Evolutionary conservation across 1,284 basidiomycete genomes (phyloP).

Genomic region (Erythrobasidium hasegawianum): DNA sequence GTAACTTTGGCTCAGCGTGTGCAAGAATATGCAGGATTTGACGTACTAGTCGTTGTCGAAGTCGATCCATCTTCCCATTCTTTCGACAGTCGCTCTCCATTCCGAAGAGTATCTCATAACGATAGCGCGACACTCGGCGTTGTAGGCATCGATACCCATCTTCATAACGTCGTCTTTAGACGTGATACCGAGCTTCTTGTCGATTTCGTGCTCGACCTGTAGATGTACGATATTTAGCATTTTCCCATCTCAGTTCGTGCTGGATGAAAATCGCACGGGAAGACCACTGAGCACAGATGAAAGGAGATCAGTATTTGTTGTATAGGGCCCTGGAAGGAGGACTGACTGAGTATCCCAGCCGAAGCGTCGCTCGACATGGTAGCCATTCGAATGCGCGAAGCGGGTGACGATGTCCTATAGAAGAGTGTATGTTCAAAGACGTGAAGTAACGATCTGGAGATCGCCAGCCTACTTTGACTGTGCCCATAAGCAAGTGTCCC

Average conservation of each 20-base stretch:
- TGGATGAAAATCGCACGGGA: background rate
- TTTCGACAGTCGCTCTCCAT: slow-evolving; percentile 91
- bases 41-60: slow-evolving; percentile 87
- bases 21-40: background rate
- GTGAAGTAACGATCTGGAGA: no score
- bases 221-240: slow-evolving; percentile 57
- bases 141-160: slow-evolving; percentile 97
- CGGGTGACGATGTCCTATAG: slow-evolving; percentile 45
- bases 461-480: slow-evolving; percentile 80
- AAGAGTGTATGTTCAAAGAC: no score
- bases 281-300: slow-evolving; percentile 7
- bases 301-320: background rate
- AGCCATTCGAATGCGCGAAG: slow-evolving; percentile 80
- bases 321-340: background rate
- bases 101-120: slow-evolving; percentile 96
- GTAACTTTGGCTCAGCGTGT: background rate
- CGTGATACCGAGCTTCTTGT: slow-evolving; percentile 91
- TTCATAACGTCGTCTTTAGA: slow-evolving; percentile 89
- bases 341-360: slow-evolving; percentile 91
- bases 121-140: slow-evolving; percentile 91
- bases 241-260: no score
- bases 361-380: slow-evolving; percentile 90
- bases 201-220: slow-evolving; percentile 99
- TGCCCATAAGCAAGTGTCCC: slow-evolving; percentile 59
- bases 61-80: slow-evolving; percentile 99